Evolutionary conservation across 441 rosid genomes (phyloP), one percentile per base, ranked within the genome.

Genomic region (Erodium moschatum): DNA sequence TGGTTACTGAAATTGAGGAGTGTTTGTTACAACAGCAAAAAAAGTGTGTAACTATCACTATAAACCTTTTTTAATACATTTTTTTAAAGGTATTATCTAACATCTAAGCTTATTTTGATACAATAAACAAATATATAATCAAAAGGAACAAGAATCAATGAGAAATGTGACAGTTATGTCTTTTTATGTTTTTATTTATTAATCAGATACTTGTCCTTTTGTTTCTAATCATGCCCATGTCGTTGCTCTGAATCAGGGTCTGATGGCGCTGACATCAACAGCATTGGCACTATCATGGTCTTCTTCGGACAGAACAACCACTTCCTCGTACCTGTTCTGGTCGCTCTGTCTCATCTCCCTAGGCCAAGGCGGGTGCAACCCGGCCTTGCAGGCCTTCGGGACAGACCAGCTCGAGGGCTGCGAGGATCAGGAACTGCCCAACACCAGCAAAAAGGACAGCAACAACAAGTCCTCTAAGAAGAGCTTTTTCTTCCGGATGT

Each of bases 341-440:
- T 93, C 97, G 18, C 92, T 93, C 1, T 80, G 87, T 65, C 73
- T 91, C 73, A 85, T 89, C 74, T 89, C 98, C 13, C 29, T 91
- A 7, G 97, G 98, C 67, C 86, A 85, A 63, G 98, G 93, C 12
- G 98, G 86, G 27, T 86, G 85, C 60, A 91, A 85, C 79, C 97
- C 98, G 38, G 91, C 96, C 16, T 75, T 93, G 61, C 98, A 91
- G 74, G 97, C 98, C 67, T 88, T 93, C 64, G 98, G 86, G 31
- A 91, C 97, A 0, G 97, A 91, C 79, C 96, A 93, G 73, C 86
- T 91, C 0, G 87, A 81, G 46, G 65, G 42, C 0, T 84, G 87
- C 1, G 85, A 87, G 6, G 89, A 9, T 42, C 48, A 11, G 13
- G 48, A 42, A 9, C 48, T 42, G 13, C 48, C 48, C 48, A 11